A percentile compares a stretch with the other conserved stretches of the same genome.
These are phyloP conservation scores for Elongisporangium prolatum DNA, from an alignment of 352 stramenopile genomes.

Conservation along the genomic window DNA sequence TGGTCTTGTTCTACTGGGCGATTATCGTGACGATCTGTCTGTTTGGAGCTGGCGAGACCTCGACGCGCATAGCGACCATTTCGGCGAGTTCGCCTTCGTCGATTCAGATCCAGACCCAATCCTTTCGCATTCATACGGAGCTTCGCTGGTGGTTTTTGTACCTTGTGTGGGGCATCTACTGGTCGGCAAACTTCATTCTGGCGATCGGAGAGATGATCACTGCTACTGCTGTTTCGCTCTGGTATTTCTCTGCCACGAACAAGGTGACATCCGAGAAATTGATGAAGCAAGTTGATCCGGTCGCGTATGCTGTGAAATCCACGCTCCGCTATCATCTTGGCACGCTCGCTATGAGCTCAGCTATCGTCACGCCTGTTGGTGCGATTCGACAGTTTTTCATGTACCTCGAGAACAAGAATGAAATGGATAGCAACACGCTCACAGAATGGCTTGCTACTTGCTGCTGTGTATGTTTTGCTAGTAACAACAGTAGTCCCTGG, in stretches of 20 bases:
- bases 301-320: constrained; percentile 57
- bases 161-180: constrained; percentile 79
- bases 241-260: constrained; percentile 76
- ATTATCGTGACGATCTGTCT: constrained; percentile 71
- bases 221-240: constrained; percentile 61
- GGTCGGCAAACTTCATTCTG: constrained; percentile 62
- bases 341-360: constrained; percentile 63
- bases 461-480: constrained; percentile 56
- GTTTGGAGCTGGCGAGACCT: constrained; percentile 63
- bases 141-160: constrained; percentile 77
- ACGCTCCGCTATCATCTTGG: constrained; percentile 70
- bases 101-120: constrained; percentile 61
- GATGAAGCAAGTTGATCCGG: constrained; percentile 45
- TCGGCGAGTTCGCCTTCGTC: constrained; percentile 30
- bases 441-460: constrained; percentile 49
- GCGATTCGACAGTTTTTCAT: constrained; percentile 71
- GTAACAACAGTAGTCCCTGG: no score
- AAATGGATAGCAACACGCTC: constrained; percentile 60
- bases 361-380: constrained; percentile 51
- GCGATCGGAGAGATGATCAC: constrained; percentile 74
- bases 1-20: constrained; percentile 68
- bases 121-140: constrained; percentile 56
- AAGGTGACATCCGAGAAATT: constrained; percentile 50
- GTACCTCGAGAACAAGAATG: constrained; percentile 82
- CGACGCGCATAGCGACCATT: constrained; percentile 55